Conservation (phyloP, 805 yeast genomes). For the Scheffersomyces coipomensis region DNA sequence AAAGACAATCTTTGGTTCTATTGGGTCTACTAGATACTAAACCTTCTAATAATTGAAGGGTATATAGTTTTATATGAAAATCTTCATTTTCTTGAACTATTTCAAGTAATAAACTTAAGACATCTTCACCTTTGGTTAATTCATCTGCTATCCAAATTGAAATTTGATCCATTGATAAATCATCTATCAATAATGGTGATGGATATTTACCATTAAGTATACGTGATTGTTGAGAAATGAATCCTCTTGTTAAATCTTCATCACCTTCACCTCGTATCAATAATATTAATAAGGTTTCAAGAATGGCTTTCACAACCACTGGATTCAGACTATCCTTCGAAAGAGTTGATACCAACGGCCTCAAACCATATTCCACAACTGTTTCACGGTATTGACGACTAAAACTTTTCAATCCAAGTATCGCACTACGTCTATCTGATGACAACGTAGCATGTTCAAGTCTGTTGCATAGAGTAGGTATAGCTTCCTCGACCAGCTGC, state of each 20-base stretch:
- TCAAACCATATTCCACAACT: slow-evolving; percentile 83
- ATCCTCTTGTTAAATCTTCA: slow-evolving; percentile 63
- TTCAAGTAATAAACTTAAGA: slow-evolving; percentile 26
- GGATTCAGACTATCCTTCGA: slow-evolving; percentile 65
- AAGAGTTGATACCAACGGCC: slow-evolving; percentile 68
- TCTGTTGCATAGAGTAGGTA: slow-evolving; percentile 85
- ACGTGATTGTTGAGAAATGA: slow-evolving; percentile 76
- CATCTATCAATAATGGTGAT: slow-evolving; percentile 62
- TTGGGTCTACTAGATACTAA: slow-evolving; percentile 72
- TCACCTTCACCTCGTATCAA: slow-evolving; percentile 68
- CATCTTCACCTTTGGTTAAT: slow-evolving; percentile 55
- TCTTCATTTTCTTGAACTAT: slow-evolving; percentile 55
- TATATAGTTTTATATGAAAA: slow-evolving; percentile 76
- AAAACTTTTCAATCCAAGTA: slow-evolving; percentile 83
- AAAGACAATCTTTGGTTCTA: slow-evolving; percentile 70
- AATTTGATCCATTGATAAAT: slow-evolving; percentile 71
- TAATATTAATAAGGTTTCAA: slow-evolving; percentile 82
- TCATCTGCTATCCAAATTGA: slow-evolving; percentile 96
- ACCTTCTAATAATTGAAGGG: slow-evolving; percentile 83
- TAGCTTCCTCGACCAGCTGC: slow-evolving; percentile 73
- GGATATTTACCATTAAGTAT: slow-evolving; percentile 76
- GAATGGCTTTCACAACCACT: slow-evolving; percentile 70
- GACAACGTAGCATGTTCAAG: slow-evolving; percentile 77
- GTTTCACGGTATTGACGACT: slow-evolving; percentile 86
- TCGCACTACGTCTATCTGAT: slow-evolving; percentile 88